Conservation (phyloP, 73 alveolate species). For the Tetrahymena borealis region DNA sequence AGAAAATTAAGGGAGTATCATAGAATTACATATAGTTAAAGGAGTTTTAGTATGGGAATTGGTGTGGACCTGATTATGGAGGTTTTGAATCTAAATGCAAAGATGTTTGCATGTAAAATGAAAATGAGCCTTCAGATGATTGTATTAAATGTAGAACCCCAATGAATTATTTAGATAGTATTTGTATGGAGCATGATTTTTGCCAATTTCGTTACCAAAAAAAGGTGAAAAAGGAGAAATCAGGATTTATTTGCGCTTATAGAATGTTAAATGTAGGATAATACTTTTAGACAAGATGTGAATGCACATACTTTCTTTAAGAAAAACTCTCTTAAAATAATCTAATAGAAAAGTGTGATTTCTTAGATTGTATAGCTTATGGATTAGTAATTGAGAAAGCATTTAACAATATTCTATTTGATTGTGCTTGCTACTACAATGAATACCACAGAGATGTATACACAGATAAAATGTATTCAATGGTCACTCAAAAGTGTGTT, state of each 20-base stretch:
- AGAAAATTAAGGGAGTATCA: neutral
- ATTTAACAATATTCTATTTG: neutral
- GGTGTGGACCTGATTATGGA: conserved; percentile 47
- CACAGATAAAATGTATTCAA: neutral
- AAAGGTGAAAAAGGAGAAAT: neutral
- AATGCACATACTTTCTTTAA: neutral
- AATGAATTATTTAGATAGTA: conserved; percentile 22
- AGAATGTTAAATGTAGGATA: neutral
- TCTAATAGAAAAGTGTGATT: neutral
- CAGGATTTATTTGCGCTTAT: neutral
- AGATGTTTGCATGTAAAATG: conserved; percentile 1
- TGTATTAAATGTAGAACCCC: conserved; percentile 21
- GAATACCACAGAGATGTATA: neutral
- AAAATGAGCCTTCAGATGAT: neutral
- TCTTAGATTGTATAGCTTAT: neutral
- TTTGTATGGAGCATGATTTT: conserved; percentile 40
- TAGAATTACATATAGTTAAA: neutral
- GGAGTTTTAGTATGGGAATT: conserved; percentile 27
- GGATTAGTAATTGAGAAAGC: neutral
- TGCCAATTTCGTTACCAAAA: conserved; percentile 12
- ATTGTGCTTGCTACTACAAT: neutral
- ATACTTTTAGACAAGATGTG: neutral
- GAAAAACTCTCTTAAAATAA: neutral
- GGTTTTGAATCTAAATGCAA: conserved; percentile 30
- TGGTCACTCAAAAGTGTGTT: neutral